phyloP scores from a whole-genome alignment of 1,284 basidiomycete genomes.

The Sanghuangporus sanghuang region DNA sequence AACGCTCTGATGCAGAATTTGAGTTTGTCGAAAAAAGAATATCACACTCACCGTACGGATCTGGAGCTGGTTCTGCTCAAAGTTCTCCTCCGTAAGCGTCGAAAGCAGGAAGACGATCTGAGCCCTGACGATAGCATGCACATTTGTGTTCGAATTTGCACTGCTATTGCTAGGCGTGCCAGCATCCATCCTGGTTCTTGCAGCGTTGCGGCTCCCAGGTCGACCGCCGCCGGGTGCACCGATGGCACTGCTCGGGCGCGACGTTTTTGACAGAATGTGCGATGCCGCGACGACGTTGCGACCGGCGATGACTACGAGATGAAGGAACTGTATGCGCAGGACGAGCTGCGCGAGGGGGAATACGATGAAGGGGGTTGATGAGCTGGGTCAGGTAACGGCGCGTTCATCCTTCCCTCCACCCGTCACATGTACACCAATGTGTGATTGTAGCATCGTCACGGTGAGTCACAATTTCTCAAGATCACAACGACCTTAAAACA shows the following conservation, averaged over 20 bases:
- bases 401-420: neutral
- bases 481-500: no score
- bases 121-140: slow-evolving; percentile 77
- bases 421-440: neutral
- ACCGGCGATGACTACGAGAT: neutral
- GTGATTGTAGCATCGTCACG: neutral
- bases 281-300: slow-evolving; percentile 5
- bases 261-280: slow-evolving; percentile 11
- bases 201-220: slow-evolving; percentile 14
- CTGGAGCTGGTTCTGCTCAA: slow-evolving; percentile 85
- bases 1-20: no score
- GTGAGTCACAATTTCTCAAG: neutral
- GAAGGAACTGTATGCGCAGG: slow-evolving; percentile 10
- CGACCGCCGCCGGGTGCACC: slow-evolving; percentile 18
- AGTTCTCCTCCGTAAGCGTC: slow-evolving; percentile 92
- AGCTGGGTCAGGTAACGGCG: slow-evolving; percentile 1
- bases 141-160: slow-evolving; percentile 38
- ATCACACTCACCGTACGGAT: slow-evolving; percentile 75
- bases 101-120: slow-evolving; percentile 93
- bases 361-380: slow-evolving; percentile 11
- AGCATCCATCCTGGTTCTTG: slow-evolving; percentile 26
- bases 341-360: slow-evolving; percentile 6
- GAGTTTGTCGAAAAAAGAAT: neutral
- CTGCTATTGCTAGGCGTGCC: slow-evolving; percentile 24
- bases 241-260: slow-evolving; percentile 13